Evolutionary conservation across 2,329 filamentous ascomycete genomes (phyloP).

Genomic region (Chaetoscypha palmicola): DNA sequence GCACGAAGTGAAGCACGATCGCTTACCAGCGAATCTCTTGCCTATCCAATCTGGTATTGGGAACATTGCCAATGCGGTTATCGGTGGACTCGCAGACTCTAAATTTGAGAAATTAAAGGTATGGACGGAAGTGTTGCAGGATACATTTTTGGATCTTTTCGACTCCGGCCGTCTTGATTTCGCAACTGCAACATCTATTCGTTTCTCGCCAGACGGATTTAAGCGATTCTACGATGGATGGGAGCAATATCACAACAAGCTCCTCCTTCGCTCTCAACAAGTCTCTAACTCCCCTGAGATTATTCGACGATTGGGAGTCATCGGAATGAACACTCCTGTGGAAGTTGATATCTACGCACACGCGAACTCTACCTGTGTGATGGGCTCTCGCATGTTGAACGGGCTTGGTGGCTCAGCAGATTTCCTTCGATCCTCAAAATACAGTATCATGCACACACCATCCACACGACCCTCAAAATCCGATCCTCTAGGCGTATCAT

Average conservation of each 20-base stretch:
- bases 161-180: conserved; percentile 84
- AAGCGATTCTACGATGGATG: conserved; percentile 84
- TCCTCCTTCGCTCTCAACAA: conserved; percentile 79
- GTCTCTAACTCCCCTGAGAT: conserved; percentile 88
- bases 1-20: conserved; percentile 73
- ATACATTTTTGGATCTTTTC: conserved; percentile 88
- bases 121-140: conserved; percentile 86
- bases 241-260: conserved; percentile 72
- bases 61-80: conserved; percentile 88
- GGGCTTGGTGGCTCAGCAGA: conserved; percentile 76
- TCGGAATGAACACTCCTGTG: conserved; percentile 92
- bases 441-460: conserved; percentile 91
- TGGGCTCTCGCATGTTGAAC: conserved; percentile 83
- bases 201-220: conserved; percentile 87
- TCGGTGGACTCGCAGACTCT: conserved; percentile 72
- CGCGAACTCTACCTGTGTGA: conserved; percentile 84
- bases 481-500: conserved; percentile 73
- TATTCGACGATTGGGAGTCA: conserved; percentile 78
- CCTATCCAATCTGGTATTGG: conserved; percentile 85
- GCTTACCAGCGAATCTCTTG: conserved; percentile 68
- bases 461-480: conserved; percentile 73
- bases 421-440: conserved; percentile 72
- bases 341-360: conserved; percentile 94
- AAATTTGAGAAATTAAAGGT: conserved; percentile 85
- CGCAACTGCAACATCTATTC: conserved; percentile 81